Evolutionary conservation across 176 grass and related monocot species (phyloP), one percentile per base, ranked within the genome.

Genomic region (Miscanthus lutarioriparius): DNA sequence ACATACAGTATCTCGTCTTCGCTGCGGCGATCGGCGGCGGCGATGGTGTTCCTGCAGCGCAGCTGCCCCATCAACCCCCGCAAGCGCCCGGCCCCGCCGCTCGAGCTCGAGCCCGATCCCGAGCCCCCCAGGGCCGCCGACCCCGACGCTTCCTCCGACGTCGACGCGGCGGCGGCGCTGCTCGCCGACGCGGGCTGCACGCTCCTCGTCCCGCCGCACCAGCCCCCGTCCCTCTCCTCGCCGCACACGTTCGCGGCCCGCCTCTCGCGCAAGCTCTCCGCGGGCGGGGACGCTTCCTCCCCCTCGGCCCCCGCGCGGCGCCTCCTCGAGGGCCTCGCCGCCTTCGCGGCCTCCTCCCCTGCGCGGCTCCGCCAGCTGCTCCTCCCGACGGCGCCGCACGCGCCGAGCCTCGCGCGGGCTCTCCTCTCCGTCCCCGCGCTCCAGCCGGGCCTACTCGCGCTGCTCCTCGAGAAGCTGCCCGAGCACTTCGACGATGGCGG

Each of bases 41-140:
- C 76, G 58, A 97, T 97, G 94, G 94, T 97, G 75, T 92, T 94
- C 85, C 88, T 97, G 76, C 88, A 97, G 88, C 92, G 94, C 75
- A 85, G 53, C 58, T 76, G 77, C 32, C 61, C 86, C 48, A 47
- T 41, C 67, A 94, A 97, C 59, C 83, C 82, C 28, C 86, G 79
- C 80, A 90, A 86, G 85, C 92, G 73, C 40, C 89, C 76, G 64
- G 75, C 59, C 51, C 88, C 83, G 17, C 40, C 82, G 23, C 91
- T 22, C 8, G 70, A 83, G 1, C 25, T 41, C 1, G 77, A 58
- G 7, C 9, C 6, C 8, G 70, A 83, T 1, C 25, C 51, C 1
- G 77, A 58, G 7, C 9, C 6, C 22, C 9, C 65, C 62, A 23
- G 4, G 3, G 4, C 58, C 80, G 11, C 58, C 80, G 11, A 17